Percentiles rank a stretch among this genome's conserved stretches.
Evolutionary conservation across 768 basidiomycete species (phyloP).

Genomic region (Macrocybe gigantea): DNA sequence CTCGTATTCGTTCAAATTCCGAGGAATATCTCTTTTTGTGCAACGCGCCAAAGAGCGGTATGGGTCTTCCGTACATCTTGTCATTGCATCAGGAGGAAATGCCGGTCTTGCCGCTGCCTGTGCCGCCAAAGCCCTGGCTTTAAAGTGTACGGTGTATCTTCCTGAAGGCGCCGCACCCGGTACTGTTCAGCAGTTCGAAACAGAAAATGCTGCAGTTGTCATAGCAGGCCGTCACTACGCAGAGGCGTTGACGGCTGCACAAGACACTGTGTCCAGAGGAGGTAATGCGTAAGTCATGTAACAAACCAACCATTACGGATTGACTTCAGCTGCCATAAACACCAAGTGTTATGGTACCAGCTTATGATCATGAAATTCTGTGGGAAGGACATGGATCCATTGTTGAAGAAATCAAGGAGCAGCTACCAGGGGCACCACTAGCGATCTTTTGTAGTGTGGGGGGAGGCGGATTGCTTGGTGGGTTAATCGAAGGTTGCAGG

Average conservation of each 20-base stretch:
- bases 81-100: conserved; percentile 71
- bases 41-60: conserved; percentile 39
- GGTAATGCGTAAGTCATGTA: conserved; percentile 43
- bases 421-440: conserved; percentile 51
- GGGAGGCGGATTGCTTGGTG: conserved; percentile 67
- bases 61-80: conserved; percentile 49
- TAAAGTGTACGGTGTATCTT: conserved; percentile 64
- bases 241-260: conserved; percentile 50
- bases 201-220: conserved; percentile 53
- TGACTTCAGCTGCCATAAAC: no score
- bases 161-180: conserved; percentile 45
- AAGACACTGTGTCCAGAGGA: conserved; percentile 35
- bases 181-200: conserved; percentile 44
- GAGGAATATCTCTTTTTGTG: conserved; percentile 59
- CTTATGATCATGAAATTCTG: conserved; percentile 62
- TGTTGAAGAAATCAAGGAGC: conserved; percentile 53
- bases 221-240: conserved; percentile 53
- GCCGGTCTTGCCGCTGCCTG: conserved; percentile 65
- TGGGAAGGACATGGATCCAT: conserved; percentile 81
- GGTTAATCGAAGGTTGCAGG: conserved; percentile 63
- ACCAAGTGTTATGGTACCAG: conserved; percentile 57
- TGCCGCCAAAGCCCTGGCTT: conserved; percentile 45
- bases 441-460: conserved; percentile 78
- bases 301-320: no score
- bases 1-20: conserved; percentile 66